phyloP scores from a whole-genome alignment of 371 early-diverging fungal species.

The Capillidium rhysosporum region DNA sequence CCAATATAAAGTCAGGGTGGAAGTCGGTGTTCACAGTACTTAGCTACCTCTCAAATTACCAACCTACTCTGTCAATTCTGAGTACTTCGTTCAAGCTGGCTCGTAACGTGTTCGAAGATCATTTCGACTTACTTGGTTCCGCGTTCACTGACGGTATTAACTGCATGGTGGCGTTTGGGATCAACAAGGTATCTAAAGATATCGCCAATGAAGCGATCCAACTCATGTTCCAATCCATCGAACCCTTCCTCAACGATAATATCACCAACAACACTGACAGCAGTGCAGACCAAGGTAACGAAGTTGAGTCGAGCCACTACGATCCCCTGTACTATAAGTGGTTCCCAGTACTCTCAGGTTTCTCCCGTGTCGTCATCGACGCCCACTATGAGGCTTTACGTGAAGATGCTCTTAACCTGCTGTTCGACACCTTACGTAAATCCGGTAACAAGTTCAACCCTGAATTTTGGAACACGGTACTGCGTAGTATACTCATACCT shows the following conservation, averaged over 20 bases:
- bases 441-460: conserved; percentile 39
- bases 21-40: conserved; percentile 70
- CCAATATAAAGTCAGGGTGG: conserved; percentile 78
- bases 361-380: conserved; percentile 73
- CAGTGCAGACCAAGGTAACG: conserved; percentile 9
- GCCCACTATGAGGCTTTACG: conserved; percentile 17
- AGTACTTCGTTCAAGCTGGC: not conserved
- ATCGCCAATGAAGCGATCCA: conserved; percentile 35
- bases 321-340: conserved; percentile 21
- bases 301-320: not conserved
- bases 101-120: conserved; percentile 28
- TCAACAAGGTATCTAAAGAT: conserved; percentile 23
- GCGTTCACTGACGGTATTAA: conserved; percentile 18
- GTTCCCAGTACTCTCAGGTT: conserved; percentile 71
- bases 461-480: conserved; percentile 54
- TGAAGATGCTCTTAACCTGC: conserved; percentile 8
- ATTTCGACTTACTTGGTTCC: conserved; percentile 8
- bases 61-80: not conserved
- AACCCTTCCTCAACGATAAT: conserved; percentile 5
- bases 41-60: conserved; percentile 11
- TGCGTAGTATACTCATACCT: conserved; percentile 55
- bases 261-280: conserved; percentile 14
- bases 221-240: not conserved
- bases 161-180: conserved; percentile 43
- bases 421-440: conserved; percentile 47